phyloP scores from a whole-genome alignment of 768 basidiomycete genomes.

The Rhodotorula taiwanensis region DNA sequence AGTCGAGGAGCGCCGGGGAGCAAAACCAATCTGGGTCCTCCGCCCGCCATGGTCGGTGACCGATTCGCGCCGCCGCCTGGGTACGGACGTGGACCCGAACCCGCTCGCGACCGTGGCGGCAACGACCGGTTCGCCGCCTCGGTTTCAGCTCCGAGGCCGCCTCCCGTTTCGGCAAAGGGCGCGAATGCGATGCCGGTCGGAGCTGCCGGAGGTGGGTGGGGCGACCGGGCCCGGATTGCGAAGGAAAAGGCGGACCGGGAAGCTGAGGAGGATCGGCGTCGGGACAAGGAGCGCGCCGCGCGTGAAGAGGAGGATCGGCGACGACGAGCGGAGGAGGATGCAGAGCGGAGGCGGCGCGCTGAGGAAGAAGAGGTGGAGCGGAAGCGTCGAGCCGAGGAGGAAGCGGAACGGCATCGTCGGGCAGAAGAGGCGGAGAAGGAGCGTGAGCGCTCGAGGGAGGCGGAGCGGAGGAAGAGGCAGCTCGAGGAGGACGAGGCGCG shows the following conservation, averaged over 20 bases:
- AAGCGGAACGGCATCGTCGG: neutral
- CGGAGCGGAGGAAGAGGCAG: too few relatives aligned
- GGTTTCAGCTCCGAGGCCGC: neutral
- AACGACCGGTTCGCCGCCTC: neutral
- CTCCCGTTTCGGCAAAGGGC: neutral
- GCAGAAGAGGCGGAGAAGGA: neutral
- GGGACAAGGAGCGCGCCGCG: neutral
- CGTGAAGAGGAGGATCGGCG: neutral
- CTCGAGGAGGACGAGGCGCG: too few relatives aligned
- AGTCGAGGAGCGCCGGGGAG: too few relatives aligned
- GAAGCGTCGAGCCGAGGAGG: too few relatives aligned
- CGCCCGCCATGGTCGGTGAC: neutral
- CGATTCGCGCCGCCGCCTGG: neutral
- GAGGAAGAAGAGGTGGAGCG: neutral
- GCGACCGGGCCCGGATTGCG: neutral
- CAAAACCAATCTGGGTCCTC: neutral
- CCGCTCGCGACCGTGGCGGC: neutral
- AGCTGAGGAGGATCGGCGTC: neutral
- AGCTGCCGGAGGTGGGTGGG: neutral
- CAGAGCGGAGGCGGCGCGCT: too few relatives aligned
- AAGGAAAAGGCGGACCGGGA: conserved; percentile 2
- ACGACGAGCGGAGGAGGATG: neutral
- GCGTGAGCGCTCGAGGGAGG: neutral
- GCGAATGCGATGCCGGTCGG: neutral
- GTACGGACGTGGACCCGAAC: neutral